Base-by-base conservation (phyloP, 768 basidiomycete genomes). In the Leucosporidium creatinivorum region DNA sequence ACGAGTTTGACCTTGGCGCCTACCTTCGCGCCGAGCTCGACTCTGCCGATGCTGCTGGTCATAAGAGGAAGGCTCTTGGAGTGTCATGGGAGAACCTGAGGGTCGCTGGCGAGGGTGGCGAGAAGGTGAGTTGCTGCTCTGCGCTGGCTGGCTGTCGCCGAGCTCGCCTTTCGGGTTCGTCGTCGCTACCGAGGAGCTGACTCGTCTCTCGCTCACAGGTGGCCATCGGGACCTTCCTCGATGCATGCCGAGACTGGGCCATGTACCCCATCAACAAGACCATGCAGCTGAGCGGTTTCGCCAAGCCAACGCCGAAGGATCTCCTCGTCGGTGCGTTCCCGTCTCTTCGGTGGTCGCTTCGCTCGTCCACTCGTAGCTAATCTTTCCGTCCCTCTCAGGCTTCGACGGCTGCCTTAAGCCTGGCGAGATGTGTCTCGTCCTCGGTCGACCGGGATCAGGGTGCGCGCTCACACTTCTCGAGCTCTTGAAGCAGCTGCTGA, bases 391-490 rank as follows among this genome's bases (percentile, higher is more conserved):
- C 77, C 52, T 26, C 15, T 77, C 61, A 80, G 79, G 81, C 15
- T 85, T 89, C 66, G 84, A 86, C 61, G 87, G 87, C 17, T 81
- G 84, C 2, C 81, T 89, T 18, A 81, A 83, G 6, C 83, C 86
- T 0, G 77, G 78, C 36, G 78, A 79, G 67, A 78, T 79, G 78
- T 70, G 78, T 28, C 74, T 78, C 54, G 77, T 78, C 2, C 73
- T 78, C 18, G 77, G 77, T 64, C 76, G 75, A 39, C 77, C 77
- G 0, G 77, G 77, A 72, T 74, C 73, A 86, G 87, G 39, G 39
- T 44, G 39, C 39, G 39, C 39, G 10, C 13, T 44, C 5, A 10
- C 23, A 61, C 61, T 21, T 8, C 9, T 2, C 2, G 6, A 51
- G 49, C 48, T 30, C 13, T 17, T 8, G 10, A 15, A 44, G 33